phyloP scores from a whole-genome alignment of 129 eudicot species.

The Flaveria trinervia region DNA sequence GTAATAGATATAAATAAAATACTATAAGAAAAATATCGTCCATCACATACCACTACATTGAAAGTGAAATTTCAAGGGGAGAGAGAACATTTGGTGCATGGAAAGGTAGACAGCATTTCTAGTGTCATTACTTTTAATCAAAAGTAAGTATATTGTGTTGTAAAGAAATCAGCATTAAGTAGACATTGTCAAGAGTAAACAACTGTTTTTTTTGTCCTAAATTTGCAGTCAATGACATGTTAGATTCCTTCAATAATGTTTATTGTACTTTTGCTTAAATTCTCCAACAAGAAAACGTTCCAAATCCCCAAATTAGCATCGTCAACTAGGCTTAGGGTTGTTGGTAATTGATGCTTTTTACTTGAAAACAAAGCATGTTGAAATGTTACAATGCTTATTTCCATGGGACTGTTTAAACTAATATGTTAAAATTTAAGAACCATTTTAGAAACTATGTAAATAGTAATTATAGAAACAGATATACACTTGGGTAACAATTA shows the following conservation, averaged over 20 bases:
- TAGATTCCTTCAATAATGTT: conserved; percentile 44
- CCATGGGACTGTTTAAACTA: too few relatives aligned
- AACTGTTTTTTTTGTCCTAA: conserved; percentile 38
- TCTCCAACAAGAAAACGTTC: conserved; percentile 32
- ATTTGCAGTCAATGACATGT: conserved; percentile 43
- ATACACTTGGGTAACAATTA: too few relatives aligned
- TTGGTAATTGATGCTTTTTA: conserved; percentile 26
- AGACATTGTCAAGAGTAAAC: conserved; percentile 36
- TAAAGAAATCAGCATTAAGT: conserved; percentile 25
- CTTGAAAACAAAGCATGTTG: conserved; percentile 9
- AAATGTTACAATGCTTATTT: not conserved
- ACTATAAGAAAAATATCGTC: too few relatives aligned
- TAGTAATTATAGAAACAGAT: too few relatives aligned
- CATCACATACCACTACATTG: too few relatives aligned
- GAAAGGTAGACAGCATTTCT: conserved; percentile 29
- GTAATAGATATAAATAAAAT: too few relatives aligned
- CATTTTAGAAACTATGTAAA: not conserved
- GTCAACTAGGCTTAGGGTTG: conserved; percentile 38
- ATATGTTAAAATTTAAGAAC: too few relatives aligned
- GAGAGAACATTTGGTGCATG: conserved; percentile 11
- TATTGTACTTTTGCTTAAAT: conserved; percentile 26
- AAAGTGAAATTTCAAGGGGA: conserved; percentile 15
- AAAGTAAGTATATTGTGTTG: conserved; percentile 26
- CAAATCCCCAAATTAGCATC: conserved; percentile 29
- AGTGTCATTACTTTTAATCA: conserved; percentile 2